Base-by-base conservation (phyloP, 139 green algal genomes). In the Chara braunii region DNA sequence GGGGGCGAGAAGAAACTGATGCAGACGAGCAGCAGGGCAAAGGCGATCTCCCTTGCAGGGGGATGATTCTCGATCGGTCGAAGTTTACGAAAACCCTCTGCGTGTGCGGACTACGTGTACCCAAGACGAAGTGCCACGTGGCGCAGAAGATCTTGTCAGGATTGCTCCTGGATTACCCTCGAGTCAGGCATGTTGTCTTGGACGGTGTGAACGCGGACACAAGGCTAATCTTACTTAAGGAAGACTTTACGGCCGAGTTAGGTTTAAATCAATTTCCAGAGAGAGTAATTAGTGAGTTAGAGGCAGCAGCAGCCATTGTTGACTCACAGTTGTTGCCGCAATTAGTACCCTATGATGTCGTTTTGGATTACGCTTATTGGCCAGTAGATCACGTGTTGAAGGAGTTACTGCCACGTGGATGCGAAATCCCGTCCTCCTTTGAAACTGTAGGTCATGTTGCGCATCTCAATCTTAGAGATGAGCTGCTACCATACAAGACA, bases 401-500 rank as follows among this genome's bases (percentile, higher is more conserved):
- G 81, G 69, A 76, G 37, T 60, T 97, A 56, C 79, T 98, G 5
- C 91, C 90, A 0, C 52, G 56, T 0, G 84, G 78, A 5, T 51
- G 84, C 1, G 89, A 97, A 31, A 79, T 91, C 24, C 94, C 92
- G 3, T 72, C 61, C 28, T 87, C 87, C 0, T 99, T 99, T 72
- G 93, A 99, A 74, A 87, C 66, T 1, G 64, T 56, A 73, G 64
- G 93, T 14, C 92, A 96, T 77, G 90, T 99, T 18, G 88, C 92
- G 0, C 93, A 99, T 68, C 59, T 98, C 2, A 99, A 99, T 71
- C 78, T 99, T 43, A 51, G 85, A 0, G 83, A 92, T 24, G 87
- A 95, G 37, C 79, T 90, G 61, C 72, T 94, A 54, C 86, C 87
- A 0, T 90, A 87, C 80, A 90, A 89, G 55, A 37, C 77, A 11